These are phyloP conservation scores for Thalia dealbata DNA, from an alignment of 176 grass and related monocot genomes.

Conservation along the genomic window DNA sequence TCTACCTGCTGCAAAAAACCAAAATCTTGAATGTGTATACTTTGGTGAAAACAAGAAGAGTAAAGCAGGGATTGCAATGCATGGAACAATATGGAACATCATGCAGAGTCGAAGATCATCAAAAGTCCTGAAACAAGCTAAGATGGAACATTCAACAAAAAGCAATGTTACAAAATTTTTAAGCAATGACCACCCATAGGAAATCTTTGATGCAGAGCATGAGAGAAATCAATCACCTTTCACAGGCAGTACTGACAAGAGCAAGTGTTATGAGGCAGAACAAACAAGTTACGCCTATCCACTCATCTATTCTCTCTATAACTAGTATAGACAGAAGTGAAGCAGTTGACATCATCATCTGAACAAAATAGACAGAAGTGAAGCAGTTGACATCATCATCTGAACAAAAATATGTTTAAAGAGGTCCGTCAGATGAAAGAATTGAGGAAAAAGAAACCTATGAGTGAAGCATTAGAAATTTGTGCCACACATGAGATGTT, in stretches of 20 bases:
- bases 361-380: constrained; percentile 71
- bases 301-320: constrained; percentile 88
- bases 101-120: constrained; percentile 92
- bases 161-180: constrained; percentile 22
- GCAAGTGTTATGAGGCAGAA: constrained; percentile 54
- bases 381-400: constrained; percentile 27
- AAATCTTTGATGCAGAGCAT: not conserved
- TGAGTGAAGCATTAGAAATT: not conserved
- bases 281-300: constrained; percentile 63
- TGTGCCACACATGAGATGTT: not conserved
- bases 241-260: constrained; percentile 69
- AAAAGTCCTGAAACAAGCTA: constrained; percentile 63
- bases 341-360: constrained; percentile 94
- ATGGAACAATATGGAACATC: constrained; percentile 64
- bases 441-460: not conserved
- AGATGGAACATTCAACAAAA: constrained; percentile 25
- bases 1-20: constrained; percentile 89
- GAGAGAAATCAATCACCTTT: constrained; percentile 55
- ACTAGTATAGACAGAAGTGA: constrained; percentile 82
- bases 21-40: constrained; percentile 95
- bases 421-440: not conserved
- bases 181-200: constrained; percentile 11
- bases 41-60: constrained; percentile 82
- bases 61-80: constrained; percentile 74
- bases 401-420: constrained; percentile 16